phyloP scores from a whole-genome alignment of 768 basidiomycete genomes.

The Mycena albidolilacea region DNA sequence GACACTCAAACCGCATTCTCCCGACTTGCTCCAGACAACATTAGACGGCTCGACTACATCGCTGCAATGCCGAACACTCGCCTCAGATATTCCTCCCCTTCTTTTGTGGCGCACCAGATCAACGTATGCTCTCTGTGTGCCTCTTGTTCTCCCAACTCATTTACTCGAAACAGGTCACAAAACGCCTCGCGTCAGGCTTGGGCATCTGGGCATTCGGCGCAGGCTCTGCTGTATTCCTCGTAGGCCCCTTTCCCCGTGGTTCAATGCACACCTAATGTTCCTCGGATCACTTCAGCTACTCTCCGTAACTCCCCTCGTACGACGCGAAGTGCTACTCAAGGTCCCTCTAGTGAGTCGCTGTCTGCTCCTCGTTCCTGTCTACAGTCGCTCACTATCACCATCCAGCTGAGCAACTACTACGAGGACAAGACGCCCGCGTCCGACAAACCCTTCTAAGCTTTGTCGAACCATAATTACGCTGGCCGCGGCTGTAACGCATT shows the following conservation, averaged over 20 bases:
- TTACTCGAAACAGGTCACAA: slow-evolving; percentile 56
- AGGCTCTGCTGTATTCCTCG: slow-evolving; percentile 78
- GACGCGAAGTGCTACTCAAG: slow-evolving; percentile 79
- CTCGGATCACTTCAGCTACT: slow-evolving; percentile 64
- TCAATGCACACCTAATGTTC: slow-evolving; percentile 16
- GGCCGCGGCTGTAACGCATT: slow-evolving; percentile 31
- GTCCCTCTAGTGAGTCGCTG: slow-evolving; percentile 76
- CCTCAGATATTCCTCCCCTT: slow-evolving; percentile 47
- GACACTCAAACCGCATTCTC: neutral
- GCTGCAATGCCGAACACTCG: slow-evolving; percentile 50
- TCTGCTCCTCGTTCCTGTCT: slow-evolving; percentile 19
- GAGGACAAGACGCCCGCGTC: slow-evolving; percentile 85
- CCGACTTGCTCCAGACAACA: neutral
- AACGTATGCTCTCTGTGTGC: slow-evolving; percentile 30
- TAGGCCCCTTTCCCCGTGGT: slow-evolving; percentile 52
- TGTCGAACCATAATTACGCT: slow-evolving; percentile 38
- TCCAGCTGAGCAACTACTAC: slow-evolving; percentile 78
- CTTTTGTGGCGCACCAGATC: slow-evolving; percentile 31
- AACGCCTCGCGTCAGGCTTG: slow-evolving; percentile 73
- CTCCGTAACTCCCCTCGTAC: slow-evolving; percentile 89
- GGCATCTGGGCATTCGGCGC: slow-evolving; percentile 81
- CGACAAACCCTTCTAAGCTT: slow-evolving; percentile 85
- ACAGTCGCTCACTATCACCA: slow-evolving; percentile 17
- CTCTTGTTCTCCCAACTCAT: slow-evolving; percentile 16
- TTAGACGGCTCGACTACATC: neutral